A percentile compares a stretch with the other conserved stretches of the same genome.
Evolutionary conservation across 306 rosid genomes (phyloP).

Genomic region (Glycine soja): DNA sequence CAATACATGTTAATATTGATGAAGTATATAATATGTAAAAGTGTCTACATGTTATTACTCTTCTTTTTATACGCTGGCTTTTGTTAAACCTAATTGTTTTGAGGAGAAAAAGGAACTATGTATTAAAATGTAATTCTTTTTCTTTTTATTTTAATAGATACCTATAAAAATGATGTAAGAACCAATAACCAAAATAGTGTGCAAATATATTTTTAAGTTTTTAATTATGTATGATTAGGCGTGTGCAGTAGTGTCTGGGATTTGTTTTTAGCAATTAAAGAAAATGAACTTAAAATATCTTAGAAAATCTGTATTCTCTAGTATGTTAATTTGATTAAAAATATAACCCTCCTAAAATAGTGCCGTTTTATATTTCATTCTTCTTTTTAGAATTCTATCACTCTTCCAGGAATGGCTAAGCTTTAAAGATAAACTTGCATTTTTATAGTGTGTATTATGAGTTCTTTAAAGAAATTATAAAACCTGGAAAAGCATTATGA

Average conservation of each 20-base stretch:
- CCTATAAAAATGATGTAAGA: not conserved
- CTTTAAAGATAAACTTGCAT: conserved; percentile 7
- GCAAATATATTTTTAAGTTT: not conserved
- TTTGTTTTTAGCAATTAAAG: not conserved
- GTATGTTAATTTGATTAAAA: not conserved
- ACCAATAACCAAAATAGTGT: not conserved
- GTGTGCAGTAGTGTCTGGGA: not conserved
- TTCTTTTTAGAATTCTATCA: not conserved
- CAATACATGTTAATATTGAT: too few relatives aligned
- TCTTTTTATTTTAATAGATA: not conserved
- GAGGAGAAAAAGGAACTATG: not conserved
- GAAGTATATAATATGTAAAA: too few relatives aligned
- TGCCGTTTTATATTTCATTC: not conserved
- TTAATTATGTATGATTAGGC: not conserved
- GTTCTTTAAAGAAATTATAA: not conserved
- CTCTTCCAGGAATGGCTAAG: not conserved
- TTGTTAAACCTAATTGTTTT: not conserved
- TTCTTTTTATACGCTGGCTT: not conserved
- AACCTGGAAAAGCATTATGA: not conserved
- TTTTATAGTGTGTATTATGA: not conserved
- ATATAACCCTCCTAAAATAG: not conserved
- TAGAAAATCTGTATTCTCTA: not conserved
- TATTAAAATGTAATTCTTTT: not conserved
- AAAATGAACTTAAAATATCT: too few relatives aligned
- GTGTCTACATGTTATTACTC: not conserved